Evolutionary conservation across 306 rosid species (phyloP).

Genomic region (Sophora flavescens): DNA sequence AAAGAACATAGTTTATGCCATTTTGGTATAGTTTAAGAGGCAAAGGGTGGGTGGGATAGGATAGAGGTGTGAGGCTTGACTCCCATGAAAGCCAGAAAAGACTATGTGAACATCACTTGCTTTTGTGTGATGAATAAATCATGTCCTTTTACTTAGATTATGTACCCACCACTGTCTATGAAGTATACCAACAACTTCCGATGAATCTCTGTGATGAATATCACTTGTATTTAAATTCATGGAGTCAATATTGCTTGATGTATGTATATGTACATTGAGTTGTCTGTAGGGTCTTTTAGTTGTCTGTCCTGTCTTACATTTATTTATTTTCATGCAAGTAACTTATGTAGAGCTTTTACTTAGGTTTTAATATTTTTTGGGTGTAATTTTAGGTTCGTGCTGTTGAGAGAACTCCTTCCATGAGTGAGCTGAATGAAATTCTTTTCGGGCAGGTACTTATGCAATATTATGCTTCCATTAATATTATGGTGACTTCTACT

Average conservation of each 20-base stretch:
- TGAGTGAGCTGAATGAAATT: conserved; percentile 98
- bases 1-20: neutral
- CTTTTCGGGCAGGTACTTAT: conserved; percentile 88
- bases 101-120: conserved; percentile 14
- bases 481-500: neutral
- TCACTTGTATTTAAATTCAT: conserved; percentile 26
- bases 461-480: conserved; percentile 37
- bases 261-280: conserved; percentile 17
- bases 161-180: conserved; percentile 8
- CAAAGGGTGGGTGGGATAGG: conserved; percentile 19
- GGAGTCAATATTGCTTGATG: neutral
- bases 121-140: neutral
- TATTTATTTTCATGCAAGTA: conserved; percentile 37
- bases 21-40: conserved; percentile 27
- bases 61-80: conserved; percentile 15
- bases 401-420: conserved; percentile 96
- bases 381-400: conserved; percentile 84
- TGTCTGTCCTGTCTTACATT: conserved; percentile 35
- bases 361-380: conserved; percentile 40
- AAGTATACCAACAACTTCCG: conserved; percentile 8
- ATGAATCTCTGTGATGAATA: conserved; percentile 8
- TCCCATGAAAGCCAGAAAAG: conserved; percentile 23
- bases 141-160: neutral
- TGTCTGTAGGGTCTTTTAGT: conserved; percentile 10
- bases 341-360: conserved; percentile 37